Conservation (phyloP, 129 eudicot species). For the Flaveria robusta region DNA sequence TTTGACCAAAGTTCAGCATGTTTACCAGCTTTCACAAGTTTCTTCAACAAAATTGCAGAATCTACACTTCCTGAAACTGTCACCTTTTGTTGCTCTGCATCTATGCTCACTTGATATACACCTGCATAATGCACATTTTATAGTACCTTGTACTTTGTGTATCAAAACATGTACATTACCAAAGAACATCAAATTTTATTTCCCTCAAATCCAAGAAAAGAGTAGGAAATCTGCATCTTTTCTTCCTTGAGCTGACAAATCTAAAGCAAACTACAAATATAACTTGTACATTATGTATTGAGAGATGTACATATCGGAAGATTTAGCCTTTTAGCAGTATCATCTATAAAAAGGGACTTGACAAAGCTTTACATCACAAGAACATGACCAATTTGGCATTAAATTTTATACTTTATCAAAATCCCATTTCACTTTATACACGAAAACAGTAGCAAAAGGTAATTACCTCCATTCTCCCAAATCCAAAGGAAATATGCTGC, state of each 20-base stretch:
- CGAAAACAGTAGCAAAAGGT: slow-evolving; percentile 1
- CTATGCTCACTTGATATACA: slow-evolving; percentile 77
- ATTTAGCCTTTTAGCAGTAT: not conserved
- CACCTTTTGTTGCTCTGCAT: slow-evolving; percentile 75
- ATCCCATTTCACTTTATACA: slow-evolving; percentile 18
- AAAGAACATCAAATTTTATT: not conserved
- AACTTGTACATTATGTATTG: slow-evolving; percentile 21
- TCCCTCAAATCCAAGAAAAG: not conserved
- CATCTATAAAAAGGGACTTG: slow-evolving; percentile 8
- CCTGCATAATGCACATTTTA: slow-evolving; percentile 36
- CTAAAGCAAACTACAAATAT: not conserved
- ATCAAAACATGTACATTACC: slow-evolving; percentile 19
- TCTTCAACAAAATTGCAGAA: slow-evolving; percentile 60
- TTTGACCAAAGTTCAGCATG: slow-evolving; percentile 81
- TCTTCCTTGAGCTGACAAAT: slow-evolving; percentile 11
- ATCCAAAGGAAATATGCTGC: not conserved
- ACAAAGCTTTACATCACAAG: slow-evolving; percentile 27
- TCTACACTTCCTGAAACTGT: slow-evolving; percentile 74
- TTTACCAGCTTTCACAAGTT: slow-evolving; percentile 63
- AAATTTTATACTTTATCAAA: slow-evolving; percentile 21
- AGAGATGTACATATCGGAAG: slow-evolving; percentile 13
- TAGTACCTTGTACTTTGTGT: slow-evolving; percentile 17
- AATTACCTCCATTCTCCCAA: slow-evolving; percentile 10
- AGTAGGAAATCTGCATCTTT: not conserved
- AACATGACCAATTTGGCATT: slow-evolving; percentile 9